Conservation (phyloP, 331 rosid species). For the Malus hybrid region DNA sequence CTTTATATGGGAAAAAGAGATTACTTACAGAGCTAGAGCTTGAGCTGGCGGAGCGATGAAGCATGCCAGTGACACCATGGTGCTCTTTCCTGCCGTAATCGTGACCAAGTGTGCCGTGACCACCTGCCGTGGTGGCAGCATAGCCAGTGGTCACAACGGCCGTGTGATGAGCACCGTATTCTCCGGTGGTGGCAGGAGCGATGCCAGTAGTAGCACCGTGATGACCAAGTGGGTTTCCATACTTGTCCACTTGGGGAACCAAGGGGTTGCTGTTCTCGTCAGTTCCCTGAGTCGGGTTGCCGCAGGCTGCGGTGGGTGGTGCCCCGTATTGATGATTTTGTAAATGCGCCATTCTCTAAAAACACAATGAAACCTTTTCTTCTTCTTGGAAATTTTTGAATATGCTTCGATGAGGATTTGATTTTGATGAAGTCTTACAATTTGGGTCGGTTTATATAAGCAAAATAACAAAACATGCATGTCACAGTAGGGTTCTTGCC, state of each 20-base stretch:
- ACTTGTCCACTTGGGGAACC: neutral
- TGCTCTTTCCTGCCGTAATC: neutral
- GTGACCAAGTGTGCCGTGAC: neutral
- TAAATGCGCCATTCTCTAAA: neutral
- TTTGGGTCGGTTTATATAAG: too few relatives aligned
- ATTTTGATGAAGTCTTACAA: neutral
- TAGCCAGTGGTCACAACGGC: too few relatives aligned
- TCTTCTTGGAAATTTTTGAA: too few relatives aligned
- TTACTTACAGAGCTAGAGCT: neutral
- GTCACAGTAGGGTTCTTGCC: too few relatives aligned
- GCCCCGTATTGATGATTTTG: neutral
- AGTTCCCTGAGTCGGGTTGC: neutral
- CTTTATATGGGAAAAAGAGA: neutral
- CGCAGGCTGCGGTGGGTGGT: neutral
- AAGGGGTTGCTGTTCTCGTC: neutral
- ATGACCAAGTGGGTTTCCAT: neutral
- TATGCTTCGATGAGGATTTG: too few relatives aligned
- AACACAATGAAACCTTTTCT: too few relatives aligned
- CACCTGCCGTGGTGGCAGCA: neutral
- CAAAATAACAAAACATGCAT: too few relatives aligned
- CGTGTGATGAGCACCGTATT: neutral
- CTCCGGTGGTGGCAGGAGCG: neutral
- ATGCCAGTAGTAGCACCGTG: neutral
- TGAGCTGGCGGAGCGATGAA: slow-evolving; percentile 3
- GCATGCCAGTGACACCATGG: neutral